Base-by-base conservation (phyloP, 768 basidiomycete genomes). In the Grammothele lineata region DNA sequence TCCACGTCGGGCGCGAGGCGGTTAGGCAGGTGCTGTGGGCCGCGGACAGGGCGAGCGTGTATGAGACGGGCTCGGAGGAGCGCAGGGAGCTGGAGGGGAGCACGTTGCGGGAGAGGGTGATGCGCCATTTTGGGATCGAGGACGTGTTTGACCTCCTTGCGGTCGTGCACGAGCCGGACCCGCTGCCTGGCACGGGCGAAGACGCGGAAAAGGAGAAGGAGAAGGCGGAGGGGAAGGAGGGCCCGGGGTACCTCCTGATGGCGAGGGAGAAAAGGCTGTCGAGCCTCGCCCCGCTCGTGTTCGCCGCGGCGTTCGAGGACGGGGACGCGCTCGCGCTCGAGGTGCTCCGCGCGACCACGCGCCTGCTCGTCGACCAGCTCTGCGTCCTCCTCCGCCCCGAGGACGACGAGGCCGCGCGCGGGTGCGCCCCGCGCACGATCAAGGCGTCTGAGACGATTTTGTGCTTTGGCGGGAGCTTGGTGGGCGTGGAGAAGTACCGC, bases 401-500 rank as follows among this genome's bases (percentile, higher is more conserved):
- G 43, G 47, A 42, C 36, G 48, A 34, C 3, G 26, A 37, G 9
- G 47, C 26, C 14, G 48, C 37, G 19, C 24, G 19, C 33, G 32
- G 25, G 32, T 43, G 41, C 35, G 44, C 53, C 12, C 33, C 30
- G 40, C 47, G 56, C 11, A 62, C 51, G 19, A 73, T 86, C 40
- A 70, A 69, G 35, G 76, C 87, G 0, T 61, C 67, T 32, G 73
- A 81, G 2, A 71, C 78, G 26, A 74, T 90, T 3, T 57, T 92
- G 15, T 88, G 81, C 50, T 82, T 91, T 47, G 89, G 89, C 8
- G 89, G 89, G n/a, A 87, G 85, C 17, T 63, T 92, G 52, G 80
- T 80, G 3, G 81, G 85, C 3, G 64, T 87, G 1, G 71, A 75
- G 43, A 66, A 57, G 30, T 91, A 92, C 51, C 69, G 83, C 43